Base-by-base conservation (phyloP, 148 eudicot species). In the Rheum nobile region DNA sequence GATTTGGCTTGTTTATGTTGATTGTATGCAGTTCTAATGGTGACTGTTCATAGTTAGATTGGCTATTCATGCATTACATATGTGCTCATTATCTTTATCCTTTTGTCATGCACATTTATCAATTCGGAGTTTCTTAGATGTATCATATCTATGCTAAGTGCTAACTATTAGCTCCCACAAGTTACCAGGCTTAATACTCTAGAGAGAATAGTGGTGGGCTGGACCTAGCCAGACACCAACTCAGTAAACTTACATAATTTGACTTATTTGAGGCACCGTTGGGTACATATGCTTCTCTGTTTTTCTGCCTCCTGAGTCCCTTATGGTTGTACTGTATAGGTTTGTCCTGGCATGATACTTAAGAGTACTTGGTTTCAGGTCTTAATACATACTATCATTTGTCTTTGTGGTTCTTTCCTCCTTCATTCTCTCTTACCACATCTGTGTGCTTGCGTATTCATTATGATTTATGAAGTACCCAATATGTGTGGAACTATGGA, bases 351-450 rank as follows among this genome's bases (percentile, higher is more conserved):
- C 35, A 61, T 54, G 50, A 19, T 1, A 9, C 9, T 55, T 55
- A 2, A 21, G 57, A 50, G 57, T 21, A n/a, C 57, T 44, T 10
- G 2, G 48, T 44, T 44, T 35, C 48, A 9, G 8, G 16, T 12
- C 13, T 44, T 10, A 10, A 10, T 24, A 29, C 37, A 61, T 61
- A 7, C 35, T 22, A 61, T 29, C 61, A 21, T 26, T 61, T 4
- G 28, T 61, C 67, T 55, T 55, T 61, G 67, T 61, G 37, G 17
- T 29, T 61, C 34, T 61, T 61, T 61, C 67, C 67, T 61, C 37
- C 34, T 10, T 13, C 37, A 13, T 28, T 59, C 67, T 59, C 67
- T 59, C 37, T 52, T 22, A 52, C 24, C 59, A 52, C 26, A 52
- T 22, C 11, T 59, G 26, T 29, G 34, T 21, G 29, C 31, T 55